Evolutionary conservation across 23 red algal genomes (phyloP).

Genomic region (Gracilariopsis chorda): DNA sequence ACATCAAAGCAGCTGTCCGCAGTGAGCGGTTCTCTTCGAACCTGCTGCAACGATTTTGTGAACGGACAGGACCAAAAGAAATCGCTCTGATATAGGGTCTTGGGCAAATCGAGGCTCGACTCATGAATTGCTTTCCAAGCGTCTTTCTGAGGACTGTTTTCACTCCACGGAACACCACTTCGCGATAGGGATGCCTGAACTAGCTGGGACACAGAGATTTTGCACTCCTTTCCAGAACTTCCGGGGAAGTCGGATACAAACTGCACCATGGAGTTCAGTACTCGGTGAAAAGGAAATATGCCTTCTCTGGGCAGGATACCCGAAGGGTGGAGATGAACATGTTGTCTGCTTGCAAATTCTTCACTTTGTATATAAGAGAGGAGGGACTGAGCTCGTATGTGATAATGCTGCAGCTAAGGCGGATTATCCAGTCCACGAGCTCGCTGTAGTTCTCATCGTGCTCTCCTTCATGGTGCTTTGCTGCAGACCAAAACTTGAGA

Average conservation of each 20-base stretch:
- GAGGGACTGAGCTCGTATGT: neutral
- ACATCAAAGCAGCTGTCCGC: neutral
- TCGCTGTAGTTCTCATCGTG: constrained; percentile 15
- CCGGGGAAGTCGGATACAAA: neutral
- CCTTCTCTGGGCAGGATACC: neutral
- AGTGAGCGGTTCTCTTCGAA: neutral
- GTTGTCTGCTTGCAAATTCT: neutral
- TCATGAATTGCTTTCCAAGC: neutral
- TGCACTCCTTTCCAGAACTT: neutral
- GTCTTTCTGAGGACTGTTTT: neutral
- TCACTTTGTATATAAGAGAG: constrained; percentile 1
- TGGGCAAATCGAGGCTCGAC: neutral
- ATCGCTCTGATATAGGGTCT: neutral
- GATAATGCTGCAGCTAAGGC: neutral
- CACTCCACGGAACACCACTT: neutral
- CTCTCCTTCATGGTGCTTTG: neutral
- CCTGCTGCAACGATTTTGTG: neutral
- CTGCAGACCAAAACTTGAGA: neutral
- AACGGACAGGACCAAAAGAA: constrained; percentile 1
- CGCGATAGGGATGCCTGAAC: neutral
- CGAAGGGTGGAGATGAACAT: neutral
- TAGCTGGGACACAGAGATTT: neutral
- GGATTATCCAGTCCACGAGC: neutral
- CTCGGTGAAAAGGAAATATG: neutral
- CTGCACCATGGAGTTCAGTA: neutral